Evolutionary conservation across 2,329 filamentous ascomycete species (phyloP).

Genomic region (Botrytis hyacinthi): DNA sequence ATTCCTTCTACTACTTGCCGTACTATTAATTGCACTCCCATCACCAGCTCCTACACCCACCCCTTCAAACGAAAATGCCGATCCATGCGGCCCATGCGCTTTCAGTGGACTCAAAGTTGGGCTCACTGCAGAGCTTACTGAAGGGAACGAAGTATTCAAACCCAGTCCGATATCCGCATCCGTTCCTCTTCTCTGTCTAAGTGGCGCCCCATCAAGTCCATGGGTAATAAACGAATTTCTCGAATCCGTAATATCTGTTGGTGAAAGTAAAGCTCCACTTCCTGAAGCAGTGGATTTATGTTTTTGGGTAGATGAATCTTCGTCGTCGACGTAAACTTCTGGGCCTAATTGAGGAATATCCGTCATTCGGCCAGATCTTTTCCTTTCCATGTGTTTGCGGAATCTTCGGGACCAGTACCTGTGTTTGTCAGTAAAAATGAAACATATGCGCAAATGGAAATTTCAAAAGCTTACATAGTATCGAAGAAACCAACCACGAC

Average conservation of each 20-base stretch:
- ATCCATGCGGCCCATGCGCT: slow-evolving; percentile 40
- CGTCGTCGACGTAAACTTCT: slow-evolving; percentile 86
- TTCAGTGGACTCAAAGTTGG: slow-evolving; percentile 28
- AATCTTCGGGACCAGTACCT: slow-evolving; percentile 83
- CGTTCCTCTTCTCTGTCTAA: slow-evolving; percentile 29
- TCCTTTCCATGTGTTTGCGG: slow-evolving; percentile 69
- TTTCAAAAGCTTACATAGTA: slow-evolving; percentile 60
- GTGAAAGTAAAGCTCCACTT: slow-evolving; percentile 29
- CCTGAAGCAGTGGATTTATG: slow-evolving; percentile 24
- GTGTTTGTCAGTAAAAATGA: slow-evolving; percentile 28
- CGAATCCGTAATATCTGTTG: slow-evolving; percentile 29
- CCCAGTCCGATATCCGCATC: slow-evolving; percentile 19
- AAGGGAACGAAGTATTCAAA: slow-evolving; percentile 21
- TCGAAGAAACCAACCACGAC: slow-evolving; percentile 95
- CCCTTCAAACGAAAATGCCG: slow-evolving; percentile 37
- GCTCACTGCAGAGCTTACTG: slow-evolving; percentile 25
- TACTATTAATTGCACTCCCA: slow-evolving; percentile 27
- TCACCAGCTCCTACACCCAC: slow-evolving; percentile 18
- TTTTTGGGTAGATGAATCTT: slow-evolving; percentile 45
- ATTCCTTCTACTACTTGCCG: slow-evolving; percentile 56
- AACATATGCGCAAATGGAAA: neutral
- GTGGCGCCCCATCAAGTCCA: slow-evolving; percentile 33
- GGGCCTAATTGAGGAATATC: slow-evolving; percentile 76
- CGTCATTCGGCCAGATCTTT: slow-evolving; percentile 73
- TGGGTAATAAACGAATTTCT: slow-evolving; percentile 36